Base-by-base conservation (phyloP, 768 basidiomycete genomes). In the Imleria badia region DNA sequence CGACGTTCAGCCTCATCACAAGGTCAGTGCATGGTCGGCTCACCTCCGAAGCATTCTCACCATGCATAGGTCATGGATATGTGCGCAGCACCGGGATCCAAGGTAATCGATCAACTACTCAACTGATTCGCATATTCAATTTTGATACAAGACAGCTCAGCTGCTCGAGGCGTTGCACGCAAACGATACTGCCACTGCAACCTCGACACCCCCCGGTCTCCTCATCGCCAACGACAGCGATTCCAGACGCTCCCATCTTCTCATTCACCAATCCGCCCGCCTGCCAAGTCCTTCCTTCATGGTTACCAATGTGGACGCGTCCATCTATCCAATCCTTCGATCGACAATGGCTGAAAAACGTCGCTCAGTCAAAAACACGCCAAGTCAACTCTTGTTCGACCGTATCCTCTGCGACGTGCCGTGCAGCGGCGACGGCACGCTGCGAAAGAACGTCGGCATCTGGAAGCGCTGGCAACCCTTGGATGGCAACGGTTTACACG, bases 61-160 rank as follows among this genome's bases (percentile, higher is more conserved):
- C 51, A 45, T 17, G 19, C 2, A 52, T 42, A 90, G 84, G 89
- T 92, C 19, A 85, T 98, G 63, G 97, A 99, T 70, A 94, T 96
- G 91, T 99, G 97, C 67, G 97, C 97, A 17, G 96, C 97, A 2
- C 97, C 97, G 0, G 97, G 97, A 6, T 97, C 94, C 22, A 99
- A 99, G 77, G 91, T 90, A 60, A 48, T 41, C 4, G 43, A 22
- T 35, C 14, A 34, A 11, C 15, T 20, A 41, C 8, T 14, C 20
- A 2, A 45, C 41, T 15, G 4, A 39, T 38, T 48, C 42, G 1
- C 47, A 20, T 45, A n/a, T 38, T 53, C 30, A 52, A 44, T 31
- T 48, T 36, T 12, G 11, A 44, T 33, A 35, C 31, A 64, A 92
- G 89, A 97, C 96, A 9, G 92, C 94, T 10, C 97, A 99, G 76